Base-by-base conservation (phyloP, 2,329 filamentous ascomycete species). In the Mollisia scopiformis region DNA sequence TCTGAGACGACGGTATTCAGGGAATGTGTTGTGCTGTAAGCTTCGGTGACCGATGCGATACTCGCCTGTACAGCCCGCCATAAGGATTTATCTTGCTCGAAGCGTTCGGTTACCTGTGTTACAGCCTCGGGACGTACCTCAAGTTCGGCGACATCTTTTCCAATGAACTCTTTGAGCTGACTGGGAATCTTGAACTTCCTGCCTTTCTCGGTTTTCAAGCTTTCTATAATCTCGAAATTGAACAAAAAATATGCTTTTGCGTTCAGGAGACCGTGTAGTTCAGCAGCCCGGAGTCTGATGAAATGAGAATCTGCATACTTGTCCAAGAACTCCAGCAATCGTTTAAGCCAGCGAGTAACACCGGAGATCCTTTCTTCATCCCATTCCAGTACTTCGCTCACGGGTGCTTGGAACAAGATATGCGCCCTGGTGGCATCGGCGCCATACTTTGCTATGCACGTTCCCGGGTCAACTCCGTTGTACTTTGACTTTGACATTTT, bases 401-500 rank as follows among this genome's bases (percentile, higher is more conserved):
- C 90, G 0, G 93, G 92, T 0, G 93, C 93, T 69, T 93, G 90
- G 78, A 97, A 96, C 6, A 97, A 82, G 72, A 97, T 91, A 73
- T 97, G 93, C 3, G 92, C 92, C 58, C 93, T 82, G 2, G 91
- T 93, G 6, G 91, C 88, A 74, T 97, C 93, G 1, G 92, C 91
- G 23, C 93, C 93, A 68, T 95, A 89, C 66, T 85, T 86, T 7
- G 81, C 77, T 59, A 95, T 91, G 65, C 89, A 90, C 0, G 79
- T 80, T 0, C 85, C 87, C 0, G 93, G 93, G 71, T 96, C 92
- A 6, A 96, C 91, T 27, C 93, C 93, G 71, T 97, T 97, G 77
- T 95, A 83, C 75, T 97, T 97, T 70, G 91, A 96, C 77, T 97
- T 97, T 39, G 91, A 95, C 93, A 97, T 97, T 73, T 97, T 97